Conservation (phyloP, 1,284 basidiomycete species). For the Rhizoctonia solani region DNA sequence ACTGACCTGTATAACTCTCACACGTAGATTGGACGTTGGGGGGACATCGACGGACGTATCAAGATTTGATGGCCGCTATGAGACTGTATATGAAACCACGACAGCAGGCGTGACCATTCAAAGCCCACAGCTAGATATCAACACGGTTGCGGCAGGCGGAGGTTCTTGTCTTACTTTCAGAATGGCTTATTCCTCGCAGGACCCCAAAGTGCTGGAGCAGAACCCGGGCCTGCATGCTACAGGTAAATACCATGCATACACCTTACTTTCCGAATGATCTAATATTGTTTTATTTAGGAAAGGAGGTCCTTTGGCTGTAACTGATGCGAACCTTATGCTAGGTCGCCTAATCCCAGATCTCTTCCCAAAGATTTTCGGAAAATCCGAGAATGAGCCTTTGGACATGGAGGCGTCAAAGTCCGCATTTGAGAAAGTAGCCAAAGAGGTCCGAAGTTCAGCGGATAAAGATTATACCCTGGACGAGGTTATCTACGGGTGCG, state of each 20-base stretch:
- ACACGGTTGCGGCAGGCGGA: slow-evolving; percentile 87
- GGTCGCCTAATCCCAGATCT: slow-evolving; percentile 82
- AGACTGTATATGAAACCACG: slow-evolving; percentile 88
- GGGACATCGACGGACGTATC: slow-evolving; percentile 92
- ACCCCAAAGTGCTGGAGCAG: slow-evolving; percentile 81
- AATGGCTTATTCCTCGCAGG: slow-evolving; percentile 85
- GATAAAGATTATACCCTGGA: slow-evolving; percentile 69
- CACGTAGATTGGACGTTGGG: slow-evolving; percentile 71
- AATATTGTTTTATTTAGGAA: slow-evolving; percentile 56
- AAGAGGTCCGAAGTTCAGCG: slow-evolving; percentile 68
- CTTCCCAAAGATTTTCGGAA: slow-evolving; percentile 88
- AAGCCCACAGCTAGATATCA: slow-evolving; percentile 85
- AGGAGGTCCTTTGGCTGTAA: slow-evolving; percentile 82
- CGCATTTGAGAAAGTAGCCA: slow-evolving; percentile 67
- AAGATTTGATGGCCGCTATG: slow-evolving; percentile 82
- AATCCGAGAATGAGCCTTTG: slow-evolving; percentile 79
- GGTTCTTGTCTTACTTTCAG: slow-evolving; percentile 80
- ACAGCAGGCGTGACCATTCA: slow-evolving; percentile 90
- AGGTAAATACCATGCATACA: slow-evolving; percentile 50
- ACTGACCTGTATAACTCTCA: not conserved
- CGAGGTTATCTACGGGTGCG: slow-evolving; percentile 83
- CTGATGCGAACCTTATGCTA: slow-evolving; percentile 84
- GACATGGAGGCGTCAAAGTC: slow-evolving; percentile 67
- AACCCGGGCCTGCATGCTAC: slow-evolving; percentile 84
- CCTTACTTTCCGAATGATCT: not conserved